Conservation (phyloP, 1,284 basidiomycete species). For the Neonothopanus nambi region DNA sequence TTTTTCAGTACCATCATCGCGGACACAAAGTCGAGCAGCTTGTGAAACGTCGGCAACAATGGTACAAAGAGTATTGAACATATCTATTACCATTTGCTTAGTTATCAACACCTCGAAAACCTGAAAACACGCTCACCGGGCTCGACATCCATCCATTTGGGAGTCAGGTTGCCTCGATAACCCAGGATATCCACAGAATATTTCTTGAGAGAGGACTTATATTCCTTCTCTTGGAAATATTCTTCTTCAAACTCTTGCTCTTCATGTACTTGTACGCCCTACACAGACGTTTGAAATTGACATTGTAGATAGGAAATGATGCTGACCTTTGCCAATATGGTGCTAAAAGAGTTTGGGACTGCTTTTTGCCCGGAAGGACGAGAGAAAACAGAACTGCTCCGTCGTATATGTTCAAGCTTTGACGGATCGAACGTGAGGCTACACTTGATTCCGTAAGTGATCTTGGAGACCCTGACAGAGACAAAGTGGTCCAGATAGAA, state of each 20-base stretch:
- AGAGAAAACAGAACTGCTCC: slow-evolving; percentile 22
- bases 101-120: too few relatives aligned
- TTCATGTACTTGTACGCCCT: slow-evolving; percentile 36
- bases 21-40: slow-evolving; percentile 20
- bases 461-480: slow-evolving; percentile 43
- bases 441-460: slow-evolving; percentile 42
- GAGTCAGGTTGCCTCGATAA: slow-evolving; percentile 26
- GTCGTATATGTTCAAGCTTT: slow-evolving; percentile 36
- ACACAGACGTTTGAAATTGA: not conserved
- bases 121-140: slow-evolving; percentile 16
- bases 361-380: slow-evolving; percentile 24
- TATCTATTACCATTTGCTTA: slow-evolving; percentile 22
- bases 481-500: slow-evolving; percentile 53
- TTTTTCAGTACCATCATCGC: slow-evolving; percentile 12
- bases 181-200: slow-evolving; percentile 1
- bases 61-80: slow-evolving; percentile 37
- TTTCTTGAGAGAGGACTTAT: not conserved
- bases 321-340: slow-evolving; percentile 31
- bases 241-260: slow-evolving; percentile 31
- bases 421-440: slow-evolving; percentile 27
- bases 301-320: not conserved
- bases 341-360: slow-evolving; percentile 28
- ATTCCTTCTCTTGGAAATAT: slow-evolving; percentile 13
- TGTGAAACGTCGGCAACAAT: slow-evolving; percentile 37
- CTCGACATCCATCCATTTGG: slow-evolving; percentile 26